Conservation (phyloP, 192 early-diverging fungal genomes). For the Entrophospora sp. region DNA sequence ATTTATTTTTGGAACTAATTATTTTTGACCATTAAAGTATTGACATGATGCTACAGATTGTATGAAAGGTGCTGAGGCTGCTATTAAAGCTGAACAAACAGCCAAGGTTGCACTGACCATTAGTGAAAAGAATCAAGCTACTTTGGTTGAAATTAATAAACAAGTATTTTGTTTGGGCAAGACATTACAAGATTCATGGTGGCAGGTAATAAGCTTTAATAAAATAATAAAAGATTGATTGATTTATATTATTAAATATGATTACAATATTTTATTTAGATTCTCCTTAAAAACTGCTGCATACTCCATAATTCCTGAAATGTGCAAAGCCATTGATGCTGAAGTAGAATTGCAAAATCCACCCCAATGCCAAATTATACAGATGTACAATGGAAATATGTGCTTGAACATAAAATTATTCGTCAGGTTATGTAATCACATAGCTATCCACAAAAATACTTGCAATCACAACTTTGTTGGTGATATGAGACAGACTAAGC, state of each 20-base stretch:
- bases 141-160: neutral
- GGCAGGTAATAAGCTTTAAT: neutral
- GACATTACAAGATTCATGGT: neutral
- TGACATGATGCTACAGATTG: neutral
- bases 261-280: neutral
- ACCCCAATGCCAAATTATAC: neutral
- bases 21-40: neutral
- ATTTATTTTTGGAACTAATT: neutral
- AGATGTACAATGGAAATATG: neutral
- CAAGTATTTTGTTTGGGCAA: neutral
- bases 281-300: neutral
- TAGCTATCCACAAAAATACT: too few species aligned
- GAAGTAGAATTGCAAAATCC: neutral
- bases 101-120: neutral
- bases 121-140: neutral
- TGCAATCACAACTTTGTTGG: too few species aligned
- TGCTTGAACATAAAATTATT: neutral
- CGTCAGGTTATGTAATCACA: conserved; percentile 40
- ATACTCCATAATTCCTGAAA: neutral
- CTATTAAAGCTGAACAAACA: neutral
- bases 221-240: neutral
- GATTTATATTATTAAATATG: neutral
- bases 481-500: too few species aligned
- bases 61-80: neutral
- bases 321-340: neutral